Evolutionary conservation across 768 basidiomycete genomes (phyloP).

Genomic region (Leccinum boreale): DNA sequence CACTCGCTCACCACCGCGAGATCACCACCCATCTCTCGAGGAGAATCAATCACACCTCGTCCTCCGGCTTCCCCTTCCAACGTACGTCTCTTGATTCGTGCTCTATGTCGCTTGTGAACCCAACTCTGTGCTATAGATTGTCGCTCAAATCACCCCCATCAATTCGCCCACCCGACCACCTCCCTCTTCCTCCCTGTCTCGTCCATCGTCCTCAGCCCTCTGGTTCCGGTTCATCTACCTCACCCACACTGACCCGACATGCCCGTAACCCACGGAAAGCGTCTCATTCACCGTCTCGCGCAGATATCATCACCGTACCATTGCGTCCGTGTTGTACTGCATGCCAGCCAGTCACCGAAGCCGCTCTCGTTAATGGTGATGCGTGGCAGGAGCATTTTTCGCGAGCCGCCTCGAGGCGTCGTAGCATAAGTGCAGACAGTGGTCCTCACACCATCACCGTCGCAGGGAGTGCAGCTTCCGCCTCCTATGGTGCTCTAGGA

Average conservation of each 20-base stretch:
- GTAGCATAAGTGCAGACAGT: constrained; percentile 40
- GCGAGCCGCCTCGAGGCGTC: constrained; percentile 56
- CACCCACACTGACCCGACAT: constrained; percentile 6
- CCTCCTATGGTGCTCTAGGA: constrained; percentile 14
- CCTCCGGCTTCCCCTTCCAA: constrained; percentile 61
- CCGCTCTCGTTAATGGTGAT: constrained; percentile 50
- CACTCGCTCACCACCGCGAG: constrained; percentile 22
- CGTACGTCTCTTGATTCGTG: constrained; percentile 36
- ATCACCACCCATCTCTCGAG: constrained; percentile 11
- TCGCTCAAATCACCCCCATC: constrained; percentile 41
- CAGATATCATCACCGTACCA: constrained; percentile 53
- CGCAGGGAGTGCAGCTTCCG: constrained; percentile 31
- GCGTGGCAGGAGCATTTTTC: constrained; percentile 64
- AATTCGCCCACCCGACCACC: constrained; percentile 31
- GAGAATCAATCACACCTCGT: constrained; percentile 45
- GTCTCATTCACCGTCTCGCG: constrained; percentile 34
- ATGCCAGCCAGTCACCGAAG: constrained; percentile 59
- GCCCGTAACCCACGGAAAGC: constrained; percentile 19
- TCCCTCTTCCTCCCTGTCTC: constrained; percentile 52
- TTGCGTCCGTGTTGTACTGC: constrained; percentile 68
- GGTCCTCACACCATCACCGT: constrained; percentile 31
- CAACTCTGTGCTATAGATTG: constrained; percentile 34
- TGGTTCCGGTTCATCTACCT: not conserved
- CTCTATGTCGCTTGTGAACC: not conserved
- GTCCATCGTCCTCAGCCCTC: constrained; percentile 42